Percentiles rank a stretch among this genome's conserved stretches.
Evolutionary conservation across 768 basidiomycete genomes (phyloP).

Genomic region (Leccinum rimulosum): DNA sequence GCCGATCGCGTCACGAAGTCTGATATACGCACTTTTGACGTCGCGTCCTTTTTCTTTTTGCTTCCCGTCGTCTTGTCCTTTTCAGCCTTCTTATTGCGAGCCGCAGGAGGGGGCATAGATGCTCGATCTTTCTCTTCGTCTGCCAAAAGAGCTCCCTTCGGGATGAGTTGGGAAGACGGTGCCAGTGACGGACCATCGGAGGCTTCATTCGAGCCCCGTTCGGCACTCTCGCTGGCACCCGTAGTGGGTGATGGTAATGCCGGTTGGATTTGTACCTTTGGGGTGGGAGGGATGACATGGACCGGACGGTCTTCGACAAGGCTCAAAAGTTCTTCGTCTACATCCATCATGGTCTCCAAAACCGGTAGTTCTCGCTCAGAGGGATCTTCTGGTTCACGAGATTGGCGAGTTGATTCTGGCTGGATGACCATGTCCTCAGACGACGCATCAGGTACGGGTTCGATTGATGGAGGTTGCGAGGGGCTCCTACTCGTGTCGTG

Average conservation of each 20-base stretch:
- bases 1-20: background rate
- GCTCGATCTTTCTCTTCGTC: constrained; percentile 40
- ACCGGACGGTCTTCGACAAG: constrained; percentile 53
- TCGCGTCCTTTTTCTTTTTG: constrained; percentile 35
- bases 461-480: constrained; percentile 14
- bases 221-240: background rate
- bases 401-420: constrained; percentile 8
- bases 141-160: constrained; percentile 10
- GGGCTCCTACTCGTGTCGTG: constrained; percentile 9
- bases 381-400: constrained; percentile 6
- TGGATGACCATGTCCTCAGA: background rate
- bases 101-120: constrained; percentile 57
- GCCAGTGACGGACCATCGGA: constrained; percentile 3
- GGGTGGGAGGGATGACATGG: background rate
- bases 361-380: constrained; percentile 4
- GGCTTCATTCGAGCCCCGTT: constrained; percentile 1
- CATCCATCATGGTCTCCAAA: constrained; percentile 40
- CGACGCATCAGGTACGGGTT: background rate
- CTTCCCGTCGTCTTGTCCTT: constrained; percentile 30
- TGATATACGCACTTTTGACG: constrained; percentile 19
- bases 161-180: constrained; percentile 5
- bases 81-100: constrained; percentile 25
- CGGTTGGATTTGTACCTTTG: constrained; percentile 3
- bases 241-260: background rate
- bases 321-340: constrained; percentile 64